Evolutionary conservation across 495 filamentous ascomycete species (phyloP), one percentile per base, ranked within the genome.

Genomic region (Bacidia rubella): DNA sequence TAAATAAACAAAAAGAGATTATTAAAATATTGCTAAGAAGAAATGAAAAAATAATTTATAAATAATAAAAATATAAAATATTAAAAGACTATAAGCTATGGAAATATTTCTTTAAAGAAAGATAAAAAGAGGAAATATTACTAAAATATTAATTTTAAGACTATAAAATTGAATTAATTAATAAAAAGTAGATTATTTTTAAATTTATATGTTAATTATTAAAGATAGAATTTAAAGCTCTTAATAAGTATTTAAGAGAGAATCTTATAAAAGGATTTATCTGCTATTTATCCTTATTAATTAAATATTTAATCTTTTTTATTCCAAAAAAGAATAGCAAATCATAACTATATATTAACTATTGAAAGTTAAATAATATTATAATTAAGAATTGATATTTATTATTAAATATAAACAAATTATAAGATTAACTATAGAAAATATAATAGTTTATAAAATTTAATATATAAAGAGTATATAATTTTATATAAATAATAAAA

Each of bases 231-330:
- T 32, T 52, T 21, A 52, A 41, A 23, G 35, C 49, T 43, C n/a
- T 52, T 19, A 41, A 52, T 41, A 24, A 52, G 11, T 52, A 52
- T 41, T 40, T 41, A 10, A 43, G 42, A 43, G 19, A n/a, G 10
- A 52, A 52, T 22, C 21, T 52, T 41, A 24, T 21, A 22, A 41
- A 40, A 43, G n/a, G 35, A 40, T 52, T 52, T 52, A 50, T n/a
- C n/a, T n/a, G n/a, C n/a, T n/a, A 2, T 20, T 43, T 41, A 9
- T 41, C n/a, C 42, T 52, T 41, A 2, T 43, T 41, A 21, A 19
- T 22, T 23, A 29, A 19, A 52, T 43, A 40, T 25, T 20, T 23
- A 52, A 41, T 52, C n/a, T n/a, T 42, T 41, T 22, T 52, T 52
- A 2, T 11, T 21, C 3, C 22, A 3, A 41, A 22, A 52, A 52